Evolutionary conservation across 2,329 filamentous ascomycete species (phyloP).

Genomic region (Alternaria atra): DNA sequence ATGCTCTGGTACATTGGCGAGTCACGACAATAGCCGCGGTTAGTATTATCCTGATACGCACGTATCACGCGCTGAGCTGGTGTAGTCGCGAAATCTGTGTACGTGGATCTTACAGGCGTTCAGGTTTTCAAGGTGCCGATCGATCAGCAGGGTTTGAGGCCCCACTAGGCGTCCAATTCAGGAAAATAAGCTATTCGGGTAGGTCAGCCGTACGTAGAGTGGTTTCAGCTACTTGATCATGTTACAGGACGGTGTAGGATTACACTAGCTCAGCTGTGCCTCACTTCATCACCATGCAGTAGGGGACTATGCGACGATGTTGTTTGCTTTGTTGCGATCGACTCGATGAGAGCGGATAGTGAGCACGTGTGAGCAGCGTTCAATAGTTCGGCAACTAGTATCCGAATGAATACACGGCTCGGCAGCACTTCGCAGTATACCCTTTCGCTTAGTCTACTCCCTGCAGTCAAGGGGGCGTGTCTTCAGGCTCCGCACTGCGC

Average conservation of each 20-base stretch:
- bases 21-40: constrained; percentile 3
- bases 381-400: constrained; percentile 18
- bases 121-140: constrained; percentile 11
- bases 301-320: neutral
- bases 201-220: constrained; percentile 23
- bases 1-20: constrained; percentile 40
- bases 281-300: constrained; percentile 1
- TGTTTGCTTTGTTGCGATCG: constrained; percentile 5
- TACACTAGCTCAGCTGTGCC: constrained; percentile 22
- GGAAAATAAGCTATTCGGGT: constrained; percentile 18
- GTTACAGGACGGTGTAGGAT: constrained; percentile 27
- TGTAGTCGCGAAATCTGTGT: constrained; percentile 18
- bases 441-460: constrained; percentile 18
- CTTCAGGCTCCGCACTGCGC: constrained; percentile 17
- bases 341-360: constrained; percentile 7
- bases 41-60: constrained; percentile 3
- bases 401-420: constrained; percentile 17
- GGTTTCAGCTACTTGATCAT: constrained; percentile 26
- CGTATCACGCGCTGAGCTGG: constrained; percentile 2
- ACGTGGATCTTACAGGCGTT: constrained; percentile 19
- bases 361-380: constrained; percentile 8
- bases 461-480: constrained; percentile 17
- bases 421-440: constrained; percentile 18
- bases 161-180: constrained; percentile 15
- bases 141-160: constrained; percentile 11